phyloP scores from a whole-genome alignment of 169 alveolate genomes.

The Eimeria sp. region DNA sequence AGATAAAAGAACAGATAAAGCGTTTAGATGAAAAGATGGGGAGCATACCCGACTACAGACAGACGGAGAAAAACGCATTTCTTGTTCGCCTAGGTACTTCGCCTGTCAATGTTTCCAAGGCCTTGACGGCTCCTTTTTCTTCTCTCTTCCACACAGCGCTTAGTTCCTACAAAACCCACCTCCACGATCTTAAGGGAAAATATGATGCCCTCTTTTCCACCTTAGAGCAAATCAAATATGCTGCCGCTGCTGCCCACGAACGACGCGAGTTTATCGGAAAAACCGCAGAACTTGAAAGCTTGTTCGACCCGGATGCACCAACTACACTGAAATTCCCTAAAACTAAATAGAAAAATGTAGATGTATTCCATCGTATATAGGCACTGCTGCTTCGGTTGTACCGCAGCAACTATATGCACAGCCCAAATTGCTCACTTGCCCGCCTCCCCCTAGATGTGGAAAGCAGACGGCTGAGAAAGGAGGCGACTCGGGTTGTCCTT shows the following conservation, averaged over 20 bases:
- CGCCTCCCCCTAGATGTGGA: too few relatives aligned
- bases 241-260: not conserved
- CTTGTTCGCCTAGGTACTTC: not conserved
- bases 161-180: not conserved
- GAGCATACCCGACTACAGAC: not conserved
- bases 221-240: not conserved
- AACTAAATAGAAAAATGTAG: not conserved
- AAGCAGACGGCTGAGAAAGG: too few relatives aligned
- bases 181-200: not conserved
- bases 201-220: not conserved
- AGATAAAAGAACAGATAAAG: constrained; percentile 28
- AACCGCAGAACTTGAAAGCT: not conserved
- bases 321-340: not conserved
- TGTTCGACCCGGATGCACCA: constrained; percentile 56
- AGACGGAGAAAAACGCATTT: not conserved
- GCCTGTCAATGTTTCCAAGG: constrained; percentile 46
- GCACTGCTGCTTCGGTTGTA: too few relatives aligned
- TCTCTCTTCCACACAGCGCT: constrained; percentile 25
- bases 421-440: not conserved
- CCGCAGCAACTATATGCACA: not conserved
- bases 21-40: not conserved
- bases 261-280: not conserved
- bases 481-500: too few relatives aligned
- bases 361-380: too few relatives aligned
- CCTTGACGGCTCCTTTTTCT: constrained; percentile 10